These are phyloP conservation scores for Linnemannia elongata DNA, from an alignment of 192 early-diverging fungal genomes.

Conservation along the genomic window DNA sequence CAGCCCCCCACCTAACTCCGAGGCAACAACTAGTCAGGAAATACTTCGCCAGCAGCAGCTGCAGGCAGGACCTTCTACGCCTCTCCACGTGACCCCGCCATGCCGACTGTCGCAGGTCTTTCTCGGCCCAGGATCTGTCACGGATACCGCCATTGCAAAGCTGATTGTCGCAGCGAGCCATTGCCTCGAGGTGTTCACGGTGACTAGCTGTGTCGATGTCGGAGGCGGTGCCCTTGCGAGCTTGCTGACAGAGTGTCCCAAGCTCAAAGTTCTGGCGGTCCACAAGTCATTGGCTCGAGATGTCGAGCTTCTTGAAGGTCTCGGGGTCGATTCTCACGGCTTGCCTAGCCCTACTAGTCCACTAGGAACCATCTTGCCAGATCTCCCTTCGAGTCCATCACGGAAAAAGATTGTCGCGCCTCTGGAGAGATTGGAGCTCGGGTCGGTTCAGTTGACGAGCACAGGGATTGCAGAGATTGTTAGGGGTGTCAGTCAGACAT, in stretches of 20 bases:
- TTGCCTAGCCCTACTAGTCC: not conserved
- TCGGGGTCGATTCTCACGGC: conserved; percentile 18
- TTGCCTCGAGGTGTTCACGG: conserved; percentile 33
- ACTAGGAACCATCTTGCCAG: not conserved
- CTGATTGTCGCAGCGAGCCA: conserved; percentile 34
- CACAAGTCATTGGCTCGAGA: conserved; percentile 37
- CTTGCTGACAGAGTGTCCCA: conserved; percentile 43
- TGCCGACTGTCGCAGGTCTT: conserved; percentile 46
- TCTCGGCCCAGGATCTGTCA: conserved; percentile 46
- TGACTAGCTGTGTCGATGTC: conserved; percentile 53
- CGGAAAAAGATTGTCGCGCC: conserved; percentile 32
- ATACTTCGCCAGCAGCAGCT: not conserved
- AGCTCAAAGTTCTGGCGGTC: conserved; percentile 38
- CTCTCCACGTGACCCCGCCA: not conserved
- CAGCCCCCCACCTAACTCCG: not conserved
- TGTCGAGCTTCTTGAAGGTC: conserved; percentile 33
- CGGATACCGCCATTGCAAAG: conserved; percentile 47
- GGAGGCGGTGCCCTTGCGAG: conserved; percentile 42
- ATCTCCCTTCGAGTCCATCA: not conserved
- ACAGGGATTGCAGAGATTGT: conserved; percentile 33
- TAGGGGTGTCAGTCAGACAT: conserved; percentile 7
- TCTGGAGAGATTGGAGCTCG: conserved; percentile 40
- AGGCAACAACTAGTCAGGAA: not conserved
- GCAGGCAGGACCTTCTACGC: not conserved
- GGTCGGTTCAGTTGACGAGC: conserved; percentile 26